Evolutionary conservation across 2,329 filamentous ascomycete species (phyloP), one percentile per base, ranked within the genome.

Genomic region (Claviceps sp.): DNA sequence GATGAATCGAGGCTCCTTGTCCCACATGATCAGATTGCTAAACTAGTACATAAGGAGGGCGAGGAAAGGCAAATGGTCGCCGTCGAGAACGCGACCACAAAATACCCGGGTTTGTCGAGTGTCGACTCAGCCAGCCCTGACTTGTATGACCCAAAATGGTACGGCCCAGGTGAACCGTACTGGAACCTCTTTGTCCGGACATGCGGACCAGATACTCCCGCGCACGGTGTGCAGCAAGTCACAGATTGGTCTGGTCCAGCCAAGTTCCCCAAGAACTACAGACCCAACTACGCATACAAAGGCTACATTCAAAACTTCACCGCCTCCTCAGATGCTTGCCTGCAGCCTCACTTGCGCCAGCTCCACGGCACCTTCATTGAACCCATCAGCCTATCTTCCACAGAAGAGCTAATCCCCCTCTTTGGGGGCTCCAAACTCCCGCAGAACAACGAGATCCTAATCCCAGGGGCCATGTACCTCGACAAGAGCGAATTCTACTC

Each of bases 391-490:
- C 64, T 79, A 49, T 67, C 72, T 14, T 72, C 73, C 9, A 77
- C 75, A 3, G 70, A 72, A 45, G 74, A 78, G 52, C 67, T 83
- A 14, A 67, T 82, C 13, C 80, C 81, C 8, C 67, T 84, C 20
- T 83, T 84, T 57, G 72, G 78, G 48, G 79, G 81, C 55, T 82
- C 75, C 59, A 84, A 84, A 61, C 71, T 81, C 44, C 76, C 74
- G 37, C 71, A 78, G 56, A 83, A 83, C 61, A 82, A 78, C 57
- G 80, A 84, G 59, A 81, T 84, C 51, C 66, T 83, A 34, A 80
- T 83, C 55, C 80, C 80, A 1, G 78, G 78, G 5, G 79, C 77
- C 60, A 81, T 81, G 76, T 85, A 85, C 60, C 76, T 81, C 55
- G 72, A 72, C 18, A 65, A 75, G 8, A 77, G 84, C 59, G 68